These are phyloP conservation scores for Dispira simplex DNA, from an alignment of 192 early-diverging fungal species.

Conservation along the genomic window DNA sequence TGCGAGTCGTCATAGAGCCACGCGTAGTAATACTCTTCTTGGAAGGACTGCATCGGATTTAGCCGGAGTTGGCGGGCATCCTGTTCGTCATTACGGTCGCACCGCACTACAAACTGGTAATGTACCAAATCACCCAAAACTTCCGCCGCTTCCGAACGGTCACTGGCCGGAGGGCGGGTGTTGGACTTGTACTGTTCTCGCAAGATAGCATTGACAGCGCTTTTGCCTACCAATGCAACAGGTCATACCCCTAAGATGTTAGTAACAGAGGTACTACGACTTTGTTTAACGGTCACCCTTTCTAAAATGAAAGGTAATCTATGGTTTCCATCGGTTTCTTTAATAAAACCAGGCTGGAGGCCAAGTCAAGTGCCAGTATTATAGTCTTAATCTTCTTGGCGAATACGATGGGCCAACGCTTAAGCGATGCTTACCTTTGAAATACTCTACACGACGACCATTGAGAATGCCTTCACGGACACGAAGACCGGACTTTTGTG, in stretches of 20 bases:
- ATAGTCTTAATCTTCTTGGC: neutral
- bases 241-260: constrained; percentile 11
- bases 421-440: constrained; percentile 44
- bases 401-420: constrained; percentile 1
- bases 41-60: constrained; percentile 44
- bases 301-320: neutral
- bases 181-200: constrained; percentile 18
- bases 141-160: constrained; percentile 41
- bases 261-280: neutral
- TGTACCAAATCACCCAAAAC: constrained; percentile 47
- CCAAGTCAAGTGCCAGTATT: neutral
- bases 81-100: constrained; percentile 40
- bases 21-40: constrained; percentile 75
- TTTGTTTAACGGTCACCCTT: too few relatives aligned
- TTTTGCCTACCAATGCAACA: constrained; percentile 16
- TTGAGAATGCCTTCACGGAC: constrained; percentile 76
- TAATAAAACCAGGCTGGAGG: neutral
- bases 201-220: constrained; percentile 24
- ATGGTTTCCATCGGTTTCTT: constrained; percentile 21
- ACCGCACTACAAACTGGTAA: constrained; percentile 62
- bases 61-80: constrained; percentile 28
- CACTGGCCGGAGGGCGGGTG: constrained; percentile 29
- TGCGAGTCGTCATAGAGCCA: constrained; percentile 93
- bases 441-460: constrained; percentile 81
- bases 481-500: constrained; percentile 52